A percentile compares a stretch with the other conserved stretches of the same genome.
Conservation (phyloP, 2,329 filamentous ascomycete species). For the Pseudocercospora cruenta region DNA sequence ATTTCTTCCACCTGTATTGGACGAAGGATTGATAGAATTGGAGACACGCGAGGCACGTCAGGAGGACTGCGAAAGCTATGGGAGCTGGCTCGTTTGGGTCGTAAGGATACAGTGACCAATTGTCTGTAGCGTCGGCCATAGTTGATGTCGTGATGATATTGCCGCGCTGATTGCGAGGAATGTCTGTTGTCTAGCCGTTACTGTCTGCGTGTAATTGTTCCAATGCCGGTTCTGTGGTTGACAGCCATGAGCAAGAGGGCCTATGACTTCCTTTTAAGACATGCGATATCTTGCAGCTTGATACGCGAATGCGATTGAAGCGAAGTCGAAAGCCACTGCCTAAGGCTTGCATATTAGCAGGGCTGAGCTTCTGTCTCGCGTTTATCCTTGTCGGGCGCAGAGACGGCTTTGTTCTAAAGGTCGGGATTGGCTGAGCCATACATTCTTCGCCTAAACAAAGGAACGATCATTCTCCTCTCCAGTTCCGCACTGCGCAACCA, state of each 20-base stretch:
- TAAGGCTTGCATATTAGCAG: not conserved
- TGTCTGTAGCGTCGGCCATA: constrained; percentile 11
- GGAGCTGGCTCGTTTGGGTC: constrained; percentile 59
- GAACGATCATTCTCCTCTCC: not conserved
- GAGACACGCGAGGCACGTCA: constrained; percentile 49
- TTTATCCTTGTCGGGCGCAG: not conserved
- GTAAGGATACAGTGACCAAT: constrained; percentile 36
- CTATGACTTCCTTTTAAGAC: not conserved
- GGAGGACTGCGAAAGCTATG: constrained; percentile 56
- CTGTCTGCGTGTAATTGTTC: not conserved
- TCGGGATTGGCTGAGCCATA: not conserved
- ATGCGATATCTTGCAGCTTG: not conserved
- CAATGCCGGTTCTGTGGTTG: not conserved
- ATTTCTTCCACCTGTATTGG: constrained; percentile 31
- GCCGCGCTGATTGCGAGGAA: not conserved
- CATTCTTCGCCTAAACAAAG: not conserved
- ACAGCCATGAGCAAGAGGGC: not conserved
- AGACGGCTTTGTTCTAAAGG: not conserved
- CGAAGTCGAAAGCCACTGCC: not conserved
- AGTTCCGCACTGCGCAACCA: too few relatives aligned
- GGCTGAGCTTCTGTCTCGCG: not conserved
- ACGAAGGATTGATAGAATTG: constrained; percentile 59
- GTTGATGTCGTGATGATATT: not conserved
- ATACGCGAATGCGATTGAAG: constrained; percentile 1
- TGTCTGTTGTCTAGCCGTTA: not conserved